These are phyloP conservation scores for Blumeria hordei DNA, from an alignment of 2,329 filamentous ascomycete species.

Conservation along the genomic window DNA sequence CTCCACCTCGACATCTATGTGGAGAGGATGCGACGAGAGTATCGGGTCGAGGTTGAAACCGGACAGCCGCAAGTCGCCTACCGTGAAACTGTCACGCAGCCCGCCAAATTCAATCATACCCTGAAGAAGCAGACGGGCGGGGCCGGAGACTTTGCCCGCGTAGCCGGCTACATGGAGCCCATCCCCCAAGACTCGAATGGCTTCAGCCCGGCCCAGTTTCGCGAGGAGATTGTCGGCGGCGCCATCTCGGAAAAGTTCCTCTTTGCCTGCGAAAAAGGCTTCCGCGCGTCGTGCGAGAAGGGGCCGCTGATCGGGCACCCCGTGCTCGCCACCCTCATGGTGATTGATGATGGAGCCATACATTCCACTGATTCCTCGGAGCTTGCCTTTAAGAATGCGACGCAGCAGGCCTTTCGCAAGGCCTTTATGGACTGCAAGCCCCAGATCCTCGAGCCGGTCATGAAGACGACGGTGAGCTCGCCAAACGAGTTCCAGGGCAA, in stretches of 20 bases:
- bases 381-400: constrained; percentile 83
- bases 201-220: constrained; percentile 56
- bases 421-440: constrained; percentile 63
- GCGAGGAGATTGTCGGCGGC: constrained; percentile 69
- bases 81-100: constrained; percentile 69
- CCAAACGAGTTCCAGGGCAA: constrained; percentile 95
- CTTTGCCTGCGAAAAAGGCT: constrained; percentile 85
- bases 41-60: constrained; percentile 87
- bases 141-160: constrained; percentile 83
- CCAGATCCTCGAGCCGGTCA: constrained; percentile 76
- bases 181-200: constrained; percentile 21
- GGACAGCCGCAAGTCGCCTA: constrained; percentile 93
- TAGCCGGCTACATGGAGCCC: constrained; percentile 79
- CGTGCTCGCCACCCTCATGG: constrained; percentile 73
- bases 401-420: constrained; percentile 90
- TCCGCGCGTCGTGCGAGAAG: constrained; percentile 57
- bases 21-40: constrained; percentile 88
- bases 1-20: constrained; percentile 93
- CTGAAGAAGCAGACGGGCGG: constrained; percentile 91
- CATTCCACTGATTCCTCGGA: constrained; percentile 97
- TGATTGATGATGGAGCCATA: constrained; percentile 86
- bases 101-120: constrained; percentile 71
- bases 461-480: constrained; percentile 94
- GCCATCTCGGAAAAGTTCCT: constrained; percentile 90
- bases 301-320: constrained; percentile 82